Conservation (phyloP, 768 basidiomycete genomes). For the Pleurotus salmoneostramineus region DNA sequence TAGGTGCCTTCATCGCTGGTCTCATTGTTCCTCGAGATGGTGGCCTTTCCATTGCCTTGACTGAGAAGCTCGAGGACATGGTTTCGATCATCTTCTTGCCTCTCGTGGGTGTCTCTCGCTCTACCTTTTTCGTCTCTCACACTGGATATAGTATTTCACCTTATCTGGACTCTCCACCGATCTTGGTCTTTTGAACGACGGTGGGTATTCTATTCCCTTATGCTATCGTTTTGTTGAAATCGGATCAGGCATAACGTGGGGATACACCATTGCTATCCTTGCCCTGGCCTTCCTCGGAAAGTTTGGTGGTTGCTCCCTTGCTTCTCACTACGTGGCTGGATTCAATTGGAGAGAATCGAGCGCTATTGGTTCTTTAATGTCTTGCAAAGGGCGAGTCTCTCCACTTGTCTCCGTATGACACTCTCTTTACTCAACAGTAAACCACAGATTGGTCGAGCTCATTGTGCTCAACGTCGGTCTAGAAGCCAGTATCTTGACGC, state of each 20-base stretch:
- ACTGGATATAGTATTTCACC: slow-evolving; percentile 72
- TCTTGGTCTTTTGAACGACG: slow-evolving; percentile 77
- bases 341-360: slow-evolving; percentile 80
- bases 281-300: slow-evolving; percentile 80
- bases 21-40: slow-evolving; percentile 85
- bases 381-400: slow-evolving; percentile 77
- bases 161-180: slow-evolving; percentile 88
- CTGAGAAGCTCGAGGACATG: slow-evolving; percentile 96
- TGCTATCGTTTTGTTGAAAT: background rate
- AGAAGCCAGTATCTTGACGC: slow-evolving; percentile 70
- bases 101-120: slow-evolving; percentile 43
- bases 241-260: slow-evolving; percentile 74
- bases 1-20: slow-evolving; percentile 80
- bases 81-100: slow-evolving; percentile 88
- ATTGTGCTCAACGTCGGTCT: slow-evolving; percentile 96
- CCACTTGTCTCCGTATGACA: background rate
- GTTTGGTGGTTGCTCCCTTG: slow-evolving; percentile 78
- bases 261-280: slow-evolving; percentile 78
- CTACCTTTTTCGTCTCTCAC: background rate
- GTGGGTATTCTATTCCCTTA: slow-evolving; percentile 25
- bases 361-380: slow-evolving; percentile 91
- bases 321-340: slow-evolving; percentile 61
- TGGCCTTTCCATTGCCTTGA: slow-evolving; percentile 81
- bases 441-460: slow-evolving; percentile 73
- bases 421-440: background rate